A percentile compares a stretch with the other conserved stretches of the same genome.
These are phyloP conservation scores for Metschnikowia kunwiensis DNA, from an alignment of 805 yeast genomes.

Conservation along the genomic window DNA sequence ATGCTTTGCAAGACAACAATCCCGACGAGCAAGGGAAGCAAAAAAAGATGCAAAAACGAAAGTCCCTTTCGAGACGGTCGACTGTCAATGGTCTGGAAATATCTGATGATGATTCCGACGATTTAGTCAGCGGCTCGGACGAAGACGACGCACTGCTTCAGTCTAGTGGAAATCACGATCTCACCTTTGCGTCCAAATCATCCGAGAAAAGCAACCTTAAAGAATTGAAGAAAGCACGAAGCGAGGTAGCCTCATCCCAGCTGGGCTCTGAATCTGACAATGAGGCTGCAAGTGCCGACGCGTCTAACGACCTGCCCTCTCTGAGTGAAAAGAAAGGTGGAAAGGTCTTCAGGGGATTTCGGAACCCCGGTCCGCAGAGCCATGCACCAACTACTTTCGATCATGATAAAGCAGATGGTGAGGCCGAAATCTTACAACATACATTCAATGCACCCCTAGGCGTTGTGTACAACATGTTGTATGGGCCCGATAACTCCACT, in stretches of 20 bases:
- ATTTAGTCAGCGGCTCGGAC: slow-evolving; percentile 26
- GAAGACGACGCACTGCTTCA: slow-evolving; percentile 15
- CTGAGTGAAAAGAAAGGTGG: slow-evolving; percentile 1
- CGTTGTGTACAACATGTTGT: slow-evolving; percentile 62
- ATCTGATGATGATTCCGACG: slow-evolving; percentile 22
- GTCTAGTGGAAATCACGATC: slow-evolving; percentile 21
- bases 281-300: slow-evolving; percentile 1
- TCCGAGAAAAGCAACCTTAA: slow-evolving; percentile 10
- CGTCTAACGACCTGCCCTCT: not conserved
- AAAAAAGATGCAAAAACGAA: slow-evolving; percentile 8
- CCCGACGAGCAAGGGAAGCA: slow-evolving; percentile 1
- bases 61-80: slow-evolving; percentile 6
- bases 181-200: slow-evolving; percentile 14
- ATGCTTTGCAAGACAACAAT: slow-evolving; percentile 27
- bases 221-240: not conserved
- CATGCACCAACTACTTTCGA: slow-evolving; percentile 58
- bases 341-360: slow-evolving; percentile 11
- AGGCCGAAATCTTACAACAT: slow-evolving; percentile 48
- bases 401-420: slow-evolving; percentile 44
- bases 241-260: not conserved
- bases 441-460: slow-evolving; percentile 73
- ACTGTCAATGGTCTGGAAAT: slow-evolving; percentile 6
- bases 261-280: slow-evolving; percentile 7
- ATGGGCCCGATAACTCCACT: slow-evolving; percentile 52
- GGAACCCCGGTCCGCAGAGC: slow-evolving; percentile 60